Evolutionary conservation across 345 rosid species (phyloP).

Genomic region (Crucihimalaya himalaica): DNA sequence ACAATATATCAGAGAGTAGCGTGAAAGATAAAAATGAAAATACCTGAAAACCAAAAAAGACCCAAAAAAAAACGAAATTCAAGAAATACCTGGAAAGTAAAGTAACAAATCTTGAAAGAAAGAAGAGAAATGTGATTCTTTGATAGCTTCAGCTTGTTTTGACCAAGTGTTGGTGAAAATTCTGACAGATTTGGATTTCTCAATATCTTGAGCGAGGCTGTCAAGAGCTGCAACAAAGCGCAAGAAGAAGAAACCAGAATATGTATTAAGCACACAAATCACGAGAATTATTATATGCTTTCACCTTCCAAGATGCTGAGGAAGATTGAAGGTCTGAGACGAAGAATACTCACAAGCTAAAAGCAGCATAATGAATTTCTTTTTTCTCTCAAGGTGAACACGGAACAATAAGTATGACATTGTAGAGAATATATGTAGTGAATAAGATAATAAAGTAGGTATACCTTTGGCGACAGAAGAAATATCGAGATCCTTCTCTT

Average conservation of each 20-base stretch:
- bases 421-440: background rate
- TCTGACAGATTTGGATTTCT: conserved; percentile 38
- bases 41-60: background rate
- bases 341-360: conserved; percentile 1
- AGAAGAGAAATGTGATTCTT: conserved; percentile 53
- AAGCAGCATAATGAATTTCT: background rate
- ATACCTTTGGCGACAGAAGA: conserved; percentile 67
- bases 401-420: conserved; percentile 5
- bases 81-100: conserved; percentile 66
- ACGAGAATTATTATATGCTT: background rate
- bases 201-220: conserved; percentile 40
- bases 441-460: conserved; percentile 9
- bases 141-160: conserved; percentile 53
- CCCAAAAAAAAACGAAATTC: background rate
- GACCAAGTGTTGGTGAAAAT: conserved; percentile 55
- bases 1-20: background rate
- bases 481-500: conserved; percentile 55
- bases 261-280: background rate
- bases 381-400: conserved; percentile 1
- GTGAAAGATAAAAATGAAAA: conserved; percentile 4
- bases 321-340: conserved; percentile 2
- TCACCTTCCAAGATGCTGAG: background rate
- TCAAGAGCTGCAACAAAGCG: conserved; percentile 52
- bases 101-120: conserved; percentile 59
- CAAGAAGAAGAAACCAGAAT: conserved; percentile 32